Evolutionary conservation across 805 yeast genomes (phyloP).

Genomic region (Kodamaea leandrae): DNA sequence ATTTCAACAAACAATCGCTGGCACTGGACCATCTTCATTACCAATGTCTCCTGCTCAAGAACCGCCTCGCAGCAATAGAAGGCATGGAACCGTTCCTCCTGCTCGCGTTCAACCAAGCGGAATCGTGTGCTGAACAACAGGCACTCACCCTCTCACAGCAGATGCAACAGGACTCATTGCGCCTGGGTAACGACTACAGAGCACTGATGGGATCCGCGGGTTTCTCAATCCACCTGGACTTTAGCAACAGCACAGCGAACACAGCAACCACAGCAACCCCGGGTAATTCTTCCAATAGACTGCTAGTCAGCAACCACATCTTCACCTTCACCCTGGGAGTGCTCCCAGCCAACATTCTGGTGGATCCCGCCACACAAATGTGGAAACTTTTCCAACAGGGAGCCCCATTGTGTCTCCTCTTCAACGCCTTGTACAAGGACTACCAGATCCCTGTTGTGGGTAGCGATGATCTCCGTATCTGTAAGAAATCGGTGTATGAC

Average conservation of each 20-base stretch:
- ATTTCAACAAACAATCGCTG: slow-evolving; percentile 62
- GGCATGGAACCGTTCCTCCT: slow-evolving; percentile 68
- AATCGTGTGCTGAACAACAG: slow-evolving; percentile 69
- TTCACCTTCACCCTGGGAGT: slow-evolving; percentile 75
- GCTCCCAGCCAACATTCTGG: slow-evolving; percentile 65
- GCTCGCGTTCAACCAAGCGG: slow-evolving; percentile 64
- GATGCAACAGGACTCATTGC: slow-evolving; percentile 23
- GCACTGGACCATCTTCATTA: slow-evolving; percentile 69
- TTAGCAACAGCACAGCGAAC: slow-evolving; percentile 24
- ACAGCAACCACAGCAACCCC: slow-evolving; percentile 8
- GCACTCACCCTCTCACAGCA: slow-evolving; percentile 50
- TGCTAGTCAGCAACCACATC: slow-evolving; percentile 33
- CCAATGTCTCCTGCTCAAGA: slow-evolving; percentile 57
- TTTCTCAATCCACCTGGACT: slow-evolving; percentile 36
- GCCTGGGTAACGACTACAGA: slow-evolving; percentile 26
- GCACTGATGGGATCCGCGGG: slow-evolving; percentile 34
- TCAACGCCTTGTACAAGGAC: slow-evolving; percentile 59
- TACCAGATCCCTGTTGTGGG: slow-evolving; percentile 61
- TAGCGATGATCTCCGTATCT: slow-evolving; percentile 76
- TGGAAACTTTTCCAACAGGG: slow-evolving; percentile 91
- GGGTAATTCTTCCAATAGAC: not conserved
- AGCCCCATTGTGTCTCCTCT: slow-evolving; percentile 82
- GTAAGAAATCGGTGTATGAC: slow-evolving; percentile 87
- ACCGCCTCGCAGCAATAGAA: slow-evolving; percentile 54
- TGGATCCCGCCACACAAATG: slow-evolving; percentile 90